Percentiles rank a stretch among this genome's conserved stretches.
These are phyloP conservation scores for Trametopsis cervina DNA, from an alignment of 768 basidiomycete genomes.

Conservation along the genomic window DNA sequence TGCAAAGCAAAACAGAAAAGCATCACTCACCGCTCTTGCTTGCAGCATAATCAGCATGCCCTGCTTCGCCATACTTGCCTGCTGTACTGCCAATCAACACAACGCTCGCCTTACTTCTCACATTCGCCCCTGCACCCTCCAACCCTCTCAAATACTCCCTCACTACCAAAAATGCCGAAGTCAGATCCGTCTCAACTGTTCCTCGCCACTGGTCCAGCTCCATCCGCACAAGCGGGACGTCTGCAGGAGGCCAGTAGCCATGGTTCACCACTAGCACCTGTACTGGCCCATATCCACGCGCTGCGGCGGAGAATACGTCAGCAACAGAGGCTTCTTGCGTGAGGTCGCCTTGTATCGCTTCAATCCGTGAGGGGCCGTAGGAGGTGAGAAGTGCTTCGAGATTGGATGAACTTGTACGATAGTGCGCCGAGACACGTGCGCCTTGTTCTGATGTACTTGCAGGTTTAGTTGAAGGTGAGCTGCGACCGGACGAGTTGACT, in stretches of 20 bases:
- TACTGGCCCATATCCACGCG: slow-evolving; percentile 38
- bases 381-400: slow-evolving; percentile 34
- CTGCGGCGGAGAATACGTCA: slow-evolving; percentile 37
- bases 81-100: slow-evolving; percentile 65
- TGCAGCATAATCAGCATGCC: slow-evolving; percentile 60
- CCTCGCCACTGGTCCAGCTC: slow-evolving; percentile 54
- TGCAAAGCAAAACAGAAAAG: too few species aligned
- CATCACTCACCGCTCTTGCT: slow-evolving; percentile 56
- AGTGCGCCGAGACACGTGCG: slow-evolving; percentile 67
- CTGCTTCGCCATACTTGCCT: slow-evolving; percentile 67
- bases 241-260: slow-evolving; percentile 40
- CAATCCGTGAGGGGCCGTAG: slow-evolving; percentile 28
- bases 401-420: slow-evolving; percentile 43
- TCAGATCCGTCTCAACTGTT: slow-evolving; percentile 58
- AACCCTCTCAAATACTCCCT: slow-evolving; percentile 51
- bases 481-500: slow-evolving; percentile 13
- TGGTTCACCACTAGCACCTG: slow-evolving; percentile 61
- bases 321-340: slow-evolving; percentile 45
- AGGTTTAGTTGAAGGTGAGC: neutral
- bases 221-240: slow-evolving; percentile 50
- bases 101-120: slow-evolving; percentile 51
- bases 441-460: slow-evolving; percentile 47
- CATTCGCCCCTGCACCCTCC: slow-evolving; percentile 24
- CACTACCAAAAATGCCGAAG: slow-evolving; percentile 60
- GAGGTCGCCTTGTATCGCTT: slow-evolving; percentile 49